phyloP scores from a whole-genome alignment of 2,329 filamentous ascomycete species.

The Venturiaceae sp. region DNA sequence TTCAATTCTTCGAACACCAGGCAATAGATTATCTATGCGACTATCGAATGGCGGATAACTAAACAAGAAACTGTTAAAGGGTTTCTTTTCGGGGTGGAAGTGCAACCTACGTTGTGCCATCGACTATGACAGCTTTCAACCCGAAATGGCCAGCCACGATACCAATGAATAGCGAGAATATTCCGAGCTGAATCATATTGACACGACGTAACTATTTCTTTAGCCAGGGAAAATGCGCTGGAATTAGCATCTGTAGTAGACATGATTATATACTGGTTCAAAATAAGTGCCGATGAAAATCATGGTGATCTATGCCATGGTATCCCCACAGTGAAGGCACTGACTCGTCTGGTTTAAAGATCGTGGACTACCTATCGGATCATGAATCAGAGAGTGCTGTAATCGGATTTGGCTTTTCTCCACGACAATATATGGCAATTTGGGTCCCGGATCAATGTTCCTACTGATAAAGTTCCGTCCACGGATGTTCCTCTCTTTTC shows the following conservation, averaged over 20 bases:
- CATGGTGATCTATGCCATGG: neutral
- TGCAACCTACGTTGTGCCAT: neutral
- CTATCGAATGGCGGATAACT: neutral
- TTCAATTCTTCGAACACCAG: neutral
- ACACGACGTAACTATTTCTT: neutral
- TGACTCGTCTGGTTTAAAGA: too few relatives aligned
- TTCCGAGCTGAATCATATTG: neutral
- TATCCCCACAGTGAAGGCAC: neutral
- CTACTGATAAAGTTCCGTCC: too few relatives aligned
- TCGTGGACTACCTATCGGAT: too few relatives aligned
- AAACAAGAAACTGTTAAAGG: neutral
- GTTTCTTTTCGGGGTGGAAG: neutral
- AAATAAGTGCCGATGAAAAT: neutral
- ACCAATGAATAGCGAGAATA: neutral
- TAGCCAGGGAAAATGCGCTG: neutral
- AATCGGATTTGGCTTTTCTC: too few relatives aligned
- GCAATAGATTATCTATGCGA: neutral
- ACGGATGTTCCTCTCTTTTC: too few relatives aligned
- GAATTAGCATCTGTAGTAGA: neutral
- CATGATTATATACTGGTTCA: neutral
- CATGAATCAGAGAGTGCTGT: too few relatives aligned
- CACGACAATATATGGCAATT: too few relatives aligned
- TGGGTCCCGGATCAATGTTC: too few relatives aligned
- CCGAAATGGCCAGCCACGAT: neutral
- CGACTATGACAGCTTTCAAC: neutral